Base-by-base conservation (phyloP, 495 filamentous ascomycete genomes). In the Podospora tetraspora region DNA sequence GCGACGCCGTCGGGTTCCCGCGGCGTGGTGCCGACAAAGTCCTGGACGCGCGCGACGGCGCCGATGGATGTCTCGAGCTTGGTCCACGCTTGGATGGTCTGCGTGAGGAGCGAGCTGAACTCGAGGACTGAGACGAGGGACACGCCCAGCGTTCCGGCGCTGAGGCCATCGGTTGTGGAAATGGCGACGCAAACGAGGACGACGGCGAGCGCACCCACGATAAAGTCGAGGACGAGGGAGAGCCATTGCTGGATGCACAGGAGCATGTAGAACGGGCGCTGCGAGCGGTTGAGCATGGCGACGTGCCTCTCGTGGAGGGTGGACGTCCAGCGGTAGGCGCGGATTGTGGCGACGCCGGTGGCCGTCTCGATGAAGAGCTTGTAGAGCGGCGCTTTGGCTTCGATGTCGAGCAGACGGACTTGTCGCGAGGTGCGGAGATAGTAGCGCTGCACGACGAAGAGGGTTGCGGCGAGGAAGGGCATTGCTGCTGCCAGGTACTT, bases 401-500 rank as follows among this genome's bases (percentile, higher is more conserved):
- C 79, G 7, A 83, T 81, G 64, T 88, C 86, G 1, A 90, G 71
- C 1, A 87, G 69, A 10, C 87, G 81, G 9, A 90, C 61, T 66
- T 89, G 87, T 5, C 85, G 82, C 0, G 84, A 85, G 1, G 84
- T 84, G 10, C 83, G 81, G 1, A 88, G 77, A 64, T 89, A 89
- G 73, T 82, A 80, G 5, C 72, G 76, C 66, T 88, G 86, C 1
- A 88, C 63, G 2, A 82, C 10, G 56, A 76, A 85, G 16, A 86
- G 23, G 10, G 79, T 66, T 3, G 77, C 29, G 59, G 77, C 61
- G 63, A 79, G 66, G 67, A 75, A 34, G n/a, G 64, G 64, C 21
- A 66, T 56, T 3, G 66, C 71, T 12, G 72, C 61, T 8, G 70
- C 71, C 1, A 79, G 72, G 27, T 70, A 68, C 21, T 74, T 77